Evolutionary conservation across 345 rosid genomes (phyloP).

Genomic region (Viola odorata): DNA sequence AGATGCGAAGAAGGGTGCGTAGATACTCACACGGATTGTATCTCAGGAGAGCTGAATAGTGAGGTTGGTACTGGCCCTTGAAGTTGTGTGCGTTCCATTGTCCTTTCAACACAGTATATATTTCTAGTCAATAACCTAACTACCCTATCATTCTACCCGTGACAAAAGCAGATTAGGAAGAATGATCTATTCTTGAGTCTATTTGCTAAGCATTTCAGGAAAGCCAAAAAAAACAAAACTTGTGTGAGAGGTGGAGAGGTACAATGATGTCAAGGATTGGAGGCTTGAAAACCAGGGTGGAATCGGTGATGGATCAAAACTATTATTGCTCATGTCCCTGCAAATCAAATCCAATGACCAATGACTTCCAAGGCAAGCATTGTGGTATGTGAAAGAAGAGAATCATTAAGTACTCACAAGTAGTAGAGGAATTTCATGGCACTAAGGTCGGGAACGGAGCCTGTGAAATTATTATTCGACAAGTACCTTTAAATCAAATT

Average conservation of each 20-base stretch:
- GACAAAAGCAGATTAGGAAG: background rate
- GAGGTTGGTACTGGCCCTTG: background rate
- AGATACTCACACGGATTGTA: background rate
- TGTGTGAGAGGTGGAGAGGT: background rate
- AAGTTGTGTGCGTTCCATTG: conserved; percentile 1
- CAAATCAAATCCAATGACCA: background rate
- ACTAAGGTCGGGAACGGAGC: conserved; percentile 5
- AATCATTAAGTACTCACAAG: background rate
- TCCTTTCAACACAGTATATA: background rate
- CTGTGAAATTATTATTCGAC: conserved; percentile 2
- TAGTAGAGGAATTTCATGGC: conserved; percentile 1
- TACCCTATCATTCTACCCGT: too few relatives aligned
- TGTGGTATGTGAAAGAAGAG: too few relatives aligned
- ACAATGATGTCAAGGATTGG: conserved; percentile 5
- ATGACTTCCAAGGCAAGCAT: background rate
- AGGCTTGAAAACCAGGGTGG: conserved; percentile 6
- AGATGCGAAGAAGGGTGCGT: background rate
- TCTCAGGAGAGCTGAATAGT: background rate
- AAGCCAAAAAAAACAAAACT: too few relatives aligned
- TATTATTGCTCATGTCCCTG: conserved; percentile 13
- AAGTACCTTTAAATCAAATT: conserved; percentile 1
- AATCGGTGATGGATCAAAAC: conserved; percentile 1
- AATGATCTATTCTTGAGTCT: too few relatives aligned
- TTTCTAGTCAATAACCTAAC: too few relatives aligned
- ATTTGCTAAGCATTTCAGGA: too few relatives aligned